Conservation (phyloP, 73 alveolate species). For the Paramecium caudatum region DNA sequence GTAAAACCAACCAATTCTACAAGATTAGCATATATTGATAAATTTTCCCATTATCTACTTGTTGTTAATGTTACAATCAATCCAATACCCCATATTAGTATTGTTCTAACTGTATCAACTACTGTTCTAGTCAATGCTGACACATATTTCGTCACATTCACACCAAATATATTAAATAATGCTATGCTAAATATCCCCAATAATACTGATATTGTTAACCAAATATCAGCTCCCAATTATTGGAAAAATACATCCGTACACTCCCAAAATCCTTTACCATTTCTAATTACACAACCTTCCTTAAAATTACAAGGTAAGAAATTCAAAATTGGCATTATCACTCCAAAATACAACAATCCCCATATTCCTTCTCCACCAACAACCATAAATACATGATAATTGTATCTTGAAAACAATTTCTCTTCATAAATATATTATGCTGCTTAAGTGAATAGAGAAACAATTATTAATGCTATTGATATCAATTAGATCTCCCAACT, state of each 20-base stretch:
- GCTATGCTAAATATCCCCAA: constrained; percentile 90
- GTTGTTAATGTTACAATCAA: constrained; percentile 73
- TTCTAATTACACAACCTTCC: constrained; percentile 77
- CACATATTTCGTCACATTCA: constrained; percentile 93
- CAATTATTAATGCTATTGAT: constrained; percentile 50
- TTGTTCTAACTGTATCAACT: constrained; percentile 92
- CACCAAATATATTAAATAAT: constrained; percentile 91
- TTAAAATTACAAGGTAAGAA: constrained; percentile 84
- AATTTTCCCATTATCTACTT: constrained; percentile 62
- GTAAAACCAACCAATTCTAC: constrained; percentile 58
- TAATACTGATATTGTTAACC: constrained; percentile 72
- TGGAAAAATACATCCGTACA: constrained; percentile 77
- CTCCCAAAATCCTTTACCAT: constrained; percentile 78
- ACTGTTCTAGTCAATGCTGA: constrained; percentile 94
- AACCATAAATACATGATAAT: constrained; percentile 92
- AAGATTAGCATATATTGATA: constrained; percentile 9
- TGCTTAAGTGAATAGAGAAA: constrained; percentile 72
- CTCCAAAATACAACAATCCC: constrained; percentile 85
- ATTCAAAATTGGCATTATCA: constrained; percentile 90
- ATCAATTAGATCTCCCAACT: constrained; percentile 48
- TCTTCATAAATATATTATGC: constrained; percentile 81
- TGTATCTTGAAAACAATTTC: constrained; percentile 87
- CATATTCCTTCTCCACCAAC: constrained; percentile 98
- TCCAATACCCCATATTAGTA: constrained; percentile 89
- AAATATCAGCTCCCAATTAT: constrained; percentile 77